A percentile compares a stretch with the other conserved stretches of the same genome.
These are phyloP conservation scores for Aspergillus sp. DNA, from an alignment of 2,329 filamentous ascomycete genomes.

Conservation along the genomic window DNA sequence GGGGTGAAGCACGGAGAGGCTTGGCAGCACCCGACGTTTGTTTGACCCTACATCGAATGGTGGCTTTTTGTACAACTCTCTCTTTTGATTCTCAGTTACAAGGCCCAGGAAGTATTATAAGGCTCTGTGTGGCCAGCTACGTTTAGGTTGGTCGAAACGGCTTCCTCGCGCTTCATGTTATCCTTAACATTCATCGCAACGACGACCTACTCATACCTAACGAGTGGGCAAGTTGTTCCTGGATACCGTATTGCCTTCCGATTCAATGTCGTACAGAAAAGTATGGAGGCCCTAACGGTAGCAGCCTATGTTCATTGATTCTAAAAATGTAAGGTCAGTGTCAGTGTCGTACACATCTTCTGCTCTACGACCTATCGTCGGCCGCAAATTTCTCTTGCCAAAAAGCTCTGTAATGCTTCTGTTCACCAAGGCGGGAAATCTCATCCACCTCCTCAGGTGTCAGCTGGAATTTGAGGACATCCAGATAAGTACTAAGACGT, in stretches of 20 bases:
- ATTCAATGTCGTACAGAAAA: neutral
- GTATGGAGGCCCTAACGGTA: neutral
- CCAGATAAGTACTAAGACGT: slow-evolving; percentile 58
- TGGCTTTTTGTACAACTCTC: slow-evolving; percentile 3
- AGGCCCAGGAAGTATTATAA: neutral
- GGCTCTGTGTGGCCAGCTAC: neutral
- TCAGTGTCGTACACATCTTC: neutral
- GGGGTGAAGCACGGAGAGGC: slow-evolving; percentile 17
- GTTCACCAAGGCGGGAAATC: slow-evolving; percentile 49
- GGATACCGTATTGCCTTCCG: neutral
- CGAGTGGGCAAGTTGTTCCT: neutral
- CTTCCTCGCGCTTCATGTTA: neutral
- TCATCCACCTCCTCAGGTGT: slow-evolving; percentile 58
- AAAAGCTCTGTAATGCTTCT: slow-evolving; percentile 54
- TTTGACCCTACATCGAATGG: neutral
- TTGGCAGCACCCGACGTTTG: slow-evolving; percentile 10
- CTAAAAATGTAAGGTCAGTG: neutral
- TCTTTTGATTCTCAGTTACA: neutral
- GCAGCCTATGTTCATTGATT: neutral
- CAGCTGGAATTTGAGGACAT: slow-evolving; percentile 57
- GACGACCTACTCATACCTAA: neutral
- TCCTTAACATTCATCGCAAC: neutral
- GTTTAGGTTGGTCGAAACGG: neutral
- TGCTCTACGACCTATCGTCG: slow-evolving; percentile 40
- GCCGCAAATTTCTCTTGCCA: slow-evolving; percentile 51